These are phyloP conservation scores for Paramecium sexaurelia DNA, from an alignment of 73 alveolate genomes.

Conservation along the genomic window DNA sequence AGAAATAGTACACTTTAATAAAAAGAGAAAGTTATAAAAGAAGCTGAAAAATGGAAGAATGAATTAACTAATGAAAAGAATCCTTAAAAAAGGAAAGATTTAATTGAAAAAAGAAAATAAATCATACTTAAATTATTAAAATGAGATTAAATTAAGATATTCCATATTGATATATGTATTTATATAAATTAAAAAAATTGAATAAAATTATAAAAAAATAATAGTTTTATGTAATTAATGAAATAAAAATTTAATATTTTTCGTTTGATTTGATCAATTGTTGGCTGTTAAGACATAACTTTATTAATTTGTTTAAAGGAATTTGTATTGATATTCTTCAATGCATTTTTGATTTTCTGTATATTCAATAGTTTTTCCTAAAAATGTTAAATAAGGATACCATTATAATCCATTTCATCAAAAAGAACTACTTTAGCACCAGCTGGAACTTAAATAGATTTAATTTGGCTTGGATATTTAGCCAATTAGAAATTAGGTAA, in stretches of 20 bases:
- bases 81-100: background rate
- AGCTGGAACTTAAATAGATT: constrained; percentile 24
- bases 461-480: constrained; percentile 7
- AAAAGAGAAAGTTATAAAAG: background rate
- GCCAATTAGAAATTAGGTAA: background rate
- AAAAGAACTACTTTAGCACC: background rate
- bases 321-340: background rate
- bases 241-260: background rate
- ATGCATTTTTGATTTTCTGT: background rate
- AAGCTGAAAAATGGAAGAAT: constrained; percentile 33
- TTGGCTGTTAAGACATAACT: constrained; percentile 14
- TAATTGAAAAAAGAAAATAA: constrained; percentile 11
- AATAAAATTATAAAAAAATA: background rate
- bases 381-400: background rate
- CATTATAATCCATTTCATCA: constrained; percentile 33
- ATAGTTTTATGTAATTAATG: background rate
- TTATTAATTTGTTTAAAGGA: constrained; percentile 8
- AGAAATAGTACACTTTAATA: constrained; percentile 3
- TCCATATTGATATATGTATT: background rate
- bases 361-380: constrained; percentile 30
- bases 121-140: background rate
- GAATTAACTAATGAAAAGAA: background rate
- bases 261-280: background rate
- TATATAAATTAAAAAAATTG: too few species aligned
- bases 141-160: background rate